Base-by-base conservation (phyloP, 345 rosid species). In the Murraya paniculata region DNA sequence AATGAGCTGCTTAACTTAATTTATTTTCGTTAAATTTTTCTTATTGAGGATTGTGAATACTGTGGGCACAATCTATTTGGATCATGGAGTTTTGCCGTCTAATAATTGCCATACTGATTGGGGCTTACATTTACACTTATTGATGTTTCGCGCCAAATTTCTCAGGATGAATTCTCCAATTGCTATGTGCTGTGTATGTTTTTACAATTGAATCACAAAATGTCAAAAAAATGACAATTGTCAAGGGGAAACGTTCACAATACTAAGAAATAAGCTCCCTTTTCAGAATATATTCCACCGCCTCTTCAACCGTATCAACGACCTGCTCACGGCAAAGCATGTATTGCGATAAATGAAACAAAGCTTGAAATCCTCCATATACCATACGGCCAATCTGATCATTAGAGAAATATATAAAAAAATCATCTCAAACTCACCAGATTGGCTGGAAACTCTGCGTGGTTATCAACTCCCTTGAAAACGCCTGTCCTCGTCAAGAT, bases 301-400 rank as follows among this genome's bases (percentile, higher is more conserved):
- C 91, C 81, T 83, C 87, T 67, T 82, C 87, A 35, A 88, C 89
- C 7, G 89, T 82, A 71, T 86, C 83, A 9, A 88, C 88, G 21
- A 86, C 89, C 88, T 88, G 81, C 75, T 36, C 3, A 50, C 62
- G 18, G 31, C 35, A 69, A 76, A 73, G 33, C 69, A 67, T 21
- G 9, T 22, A 1, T 22, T 77, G 28, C 68, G 50, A n/a, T 30
- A 72, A 33, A n/a, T 19, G 68, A 38, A 60, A 60, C 18, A 60
- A 6, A 28, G 53, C 77, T 4, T 10, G 19, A 62, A 28, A 38
- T 19, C 7, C 36, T 24, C 30, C 7, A 9, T 10, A 33, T 55
- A 45, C 50, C 6, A 33, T 55, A 45, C 50, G 13, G 0, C 0
- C 16, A 45, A 45, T 45, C 16, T 45, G 50, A 45, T 13, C 50